Evolutionary conservation across 2,329 filamentous ascomycete species (phyloP), one percentile per base, ranked within the genome.

Genomic region (Diaporthe aspalathi): DNA sequence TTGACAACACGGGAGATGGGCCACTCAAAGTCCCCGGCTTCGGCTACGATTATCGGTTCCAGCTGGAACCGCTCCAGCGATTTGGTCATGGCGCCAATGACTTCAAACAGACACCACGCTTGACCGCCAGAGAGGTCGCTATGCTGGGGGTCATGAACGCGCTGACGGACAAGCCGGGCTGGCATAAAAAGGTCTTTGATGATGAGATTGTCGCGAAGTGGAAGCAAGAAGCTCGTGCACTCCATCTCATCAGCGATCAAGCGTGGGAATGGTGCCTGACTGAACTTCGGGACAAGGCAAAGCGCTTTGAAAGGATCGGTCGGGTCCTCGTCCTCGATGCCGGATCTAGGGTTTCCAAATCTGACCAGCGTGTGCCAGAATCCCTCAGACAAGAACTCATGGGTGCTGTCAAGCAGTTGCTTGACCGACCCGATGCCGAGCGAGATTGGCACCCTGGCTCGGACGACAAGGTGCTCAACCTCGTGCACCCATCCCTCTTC

Each of bases 401-500:
- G 35, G 74, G 76, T 3, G 84, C 83, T 1, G 84, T 88, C 40
- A 76, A 78, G 1, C 77, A 76, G 0, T 80, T 93, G 1, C 86
- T 91, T 71, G 78, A 86, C 22, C 82, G 87, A 0, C 84, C 86
- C 0, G 84, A 87, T 8, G 68, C 80, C 0, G 63, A 82, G 43
- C 85, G 87, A 73, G 90, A 92, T 77, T 93, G 87, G 85, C 88
- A 92, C 77, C 90, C 90, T 0, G 82, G 85, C 2, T 89, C 87
- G 0, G 81, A 89, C 40, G 78, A 81, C 0, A 85, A 84, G 72
- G 89, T 93, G 1, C 84, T 90, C 0, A 87, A 93, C 76, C 80
- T 92, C 1, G 84, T 92, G 6, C 86, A 92, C 74, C 90, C 90
- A 1, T 92, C 89, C 0, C 81, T 92, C 8, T 92, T 85, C 74